Conservation (phyloP, 2,329 filamentous ascomycete genomes). For the Ploettnerulaceae sp. region DNA sequence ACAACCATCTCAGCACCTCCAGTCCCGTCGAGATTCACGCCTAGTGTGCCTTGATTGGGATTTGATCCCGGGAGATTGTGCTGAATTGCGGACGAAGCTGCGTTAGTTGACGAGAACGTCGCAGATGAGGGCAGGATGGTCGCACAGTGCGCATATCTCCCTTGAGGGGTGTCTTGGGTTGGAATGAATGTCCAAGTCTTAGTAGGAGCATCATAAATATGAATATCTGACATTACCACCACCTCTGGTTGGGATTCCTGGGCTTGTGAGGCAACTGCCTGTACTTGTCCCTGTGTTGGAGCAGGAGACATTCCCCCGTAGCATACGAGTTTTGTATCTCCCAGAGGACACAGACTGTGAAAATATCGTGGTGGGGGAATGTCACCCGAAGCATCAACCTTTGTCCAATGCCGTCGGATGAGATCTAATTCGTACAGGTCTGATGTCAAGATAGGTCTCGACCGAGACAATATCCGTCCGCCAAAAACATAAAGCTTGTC, state of each 20-base stretch:
- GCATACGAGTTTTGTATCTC: conserved; percentile 93
- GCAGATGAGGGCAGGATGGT: conserved; percentile 86
- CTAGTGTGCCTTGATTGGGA: conserved; percentile 81
- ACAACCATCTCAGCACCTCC: conserved; percentile 97
- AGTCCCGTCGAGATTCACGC: conserved; percentile 81
- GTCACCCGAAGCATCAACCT: conserved; percentile 77
- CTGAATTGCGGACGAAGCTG: conserved; percentile 79
- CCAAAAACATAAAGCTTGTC: conserved; percentile 98
- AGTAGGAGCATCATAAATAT: conserved; percentile 84
- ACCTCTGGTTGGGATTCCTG: conserved; percentile 76
- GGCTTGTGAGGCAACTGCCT: conserved; percentile 40
- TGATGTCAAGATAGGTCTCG: conserved; percentile 75
- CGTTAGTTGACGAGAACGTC: conserved; percentile 76
- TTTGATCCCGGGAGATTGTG: conserved; percentile 81
- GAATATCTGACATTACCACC: conserved; percentile 95
- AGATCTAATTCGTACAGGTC: conserved; percentile 93
- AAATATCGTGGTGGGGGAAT: conserved; percentile 91
- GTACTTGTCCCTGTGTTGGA: conserved; percentile 39
- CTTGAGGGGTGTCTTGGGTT: conserved; percentile 78
- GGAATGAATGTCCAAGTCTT: conserved; percentile 81
- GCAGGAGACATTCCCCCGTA: conserved; percentile 97
- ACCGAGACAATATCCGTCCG: conserved; percentile 79
- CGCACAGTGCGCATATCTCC: conserved; percentile 93
- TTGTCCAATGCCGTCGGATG: conserved; percentile 88
- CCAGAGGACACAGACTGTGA: conserved; percentile 89